Evolutionary conservation across 2,329 filamentous ascomycete genomes (phyloP), one percentile per base, ranked within the genome.

Genomic region (Conoideocrella luteorostrata): DNA sequence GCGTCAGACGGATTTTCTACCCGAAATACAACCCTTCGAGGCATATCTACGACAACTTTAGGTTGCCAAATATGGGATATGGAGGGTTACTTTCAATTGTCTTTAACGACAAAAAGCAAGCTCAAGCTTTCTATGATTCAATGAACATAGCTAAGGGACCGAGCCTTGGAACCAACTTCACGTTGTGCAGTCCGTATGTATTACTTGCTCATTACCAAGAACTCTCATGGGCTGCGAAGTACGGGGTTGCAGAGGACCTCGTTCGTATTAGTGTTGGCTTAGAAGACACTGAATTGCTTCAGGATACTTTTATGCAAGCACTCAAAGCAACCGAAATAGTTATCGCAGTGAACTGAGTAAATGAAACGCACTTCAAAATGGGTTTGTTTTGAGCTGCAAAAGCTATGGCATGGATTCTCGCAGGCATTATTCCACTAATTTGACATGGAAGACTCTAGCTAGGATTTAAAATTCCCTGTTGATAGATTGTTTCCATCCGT

Each of bases 151-250:
- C 88, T 30, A 98, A 98, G 64, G 93, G 93, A 0, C 93, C 93
- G 0, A 96, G 89, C 64, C 70, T 98, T 39, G 93, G 93, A 2
- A 97, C 93, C 1, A 98, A 98, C 64, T 98, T 98, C 61, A 97
- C 93, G 0, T 71, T 98, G 29, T 84, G 84, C 45, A 95, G 84
- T 39, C 93, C 93, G 0, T 98, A 95, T 62, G 88, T 93, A 18
- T 70, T 98, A 26, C 66, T 98, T 24, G 93, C 93, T 4, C 93
- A 98, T 64, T 98, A 93, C 57, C 73, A 77, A 36, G 93, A 98
- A 69, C 64, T 97, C 33, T 83, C 90, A n/a, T 98, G 93, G 93
- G 88, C 86, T 34, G 80, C 77, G 21, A 72, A 82, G 47, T 91
- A 84, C 61, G 88, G 90, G 0, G 87, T 96, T 3, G 84, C 93